These are phyloP conservation scores for Epichloe sibirici DNA, from an alignment of 2,329 filamentous ascomycete species.

Conservation along the genomic window DNA sequence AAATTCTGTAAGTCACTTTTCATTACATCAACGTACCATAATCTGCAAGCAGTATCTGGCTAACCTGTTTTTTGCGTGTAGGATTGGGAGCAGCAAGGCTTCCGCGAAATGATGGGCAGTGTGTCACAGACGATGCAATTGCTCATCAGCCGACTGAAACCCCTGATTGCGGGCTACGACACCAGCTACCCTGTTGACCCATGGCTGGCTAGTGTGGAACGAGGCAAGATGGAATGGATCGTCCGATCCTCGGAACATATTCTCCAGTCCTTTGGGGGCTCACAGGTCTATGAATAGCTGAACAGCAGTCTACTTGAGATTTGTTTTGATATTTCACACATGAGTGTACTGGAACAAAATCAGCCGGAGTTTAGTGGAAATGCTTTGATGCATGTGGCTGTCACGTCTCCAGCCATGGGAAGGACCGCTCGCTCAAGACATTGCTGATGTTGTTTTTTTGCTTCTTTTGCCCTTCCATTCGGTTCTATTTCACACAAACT, in stretches of 20 bases:
- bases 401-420: neutral
- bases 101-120: conserved; percentile 25
- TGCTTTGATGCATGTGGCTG: neutral
- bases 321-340: neutral
- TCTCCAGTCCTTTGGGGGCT: conserved; percentile 19
- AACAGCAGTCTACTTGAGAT: neutral
- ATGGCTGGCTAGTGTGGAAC: conserved; percentile 26
- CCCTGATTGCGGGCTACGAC: conserved; percentile 21
- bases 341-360: neutral
- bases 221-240: conserved; percentile 28
- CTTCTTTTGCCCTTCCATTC: neutral
- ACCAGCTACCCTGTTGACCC: conserved; percentile 27
- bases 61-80: conserved; percentile 11
- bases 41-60: neutral
- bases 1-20: conserved; percentile 34
- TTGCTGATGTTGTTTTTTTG: neutral
- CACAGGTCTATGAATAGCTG: conserved; percentile 16
- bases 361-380: neutral
- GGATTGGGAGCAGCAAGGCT: conserved; percentile 26
- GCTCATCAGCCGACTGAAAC: conserved; percentile 22
- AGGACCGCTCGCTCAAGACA: neutral
- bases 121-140: conserved; percentile 27
- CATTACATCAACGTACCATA: neutral
- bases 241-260: conserved; percentile 24
- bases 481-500: neutral